Base-by-base conservation (phyloP, 257 asterid genomes). In the Ophiorrhiza pumila region DNA sequence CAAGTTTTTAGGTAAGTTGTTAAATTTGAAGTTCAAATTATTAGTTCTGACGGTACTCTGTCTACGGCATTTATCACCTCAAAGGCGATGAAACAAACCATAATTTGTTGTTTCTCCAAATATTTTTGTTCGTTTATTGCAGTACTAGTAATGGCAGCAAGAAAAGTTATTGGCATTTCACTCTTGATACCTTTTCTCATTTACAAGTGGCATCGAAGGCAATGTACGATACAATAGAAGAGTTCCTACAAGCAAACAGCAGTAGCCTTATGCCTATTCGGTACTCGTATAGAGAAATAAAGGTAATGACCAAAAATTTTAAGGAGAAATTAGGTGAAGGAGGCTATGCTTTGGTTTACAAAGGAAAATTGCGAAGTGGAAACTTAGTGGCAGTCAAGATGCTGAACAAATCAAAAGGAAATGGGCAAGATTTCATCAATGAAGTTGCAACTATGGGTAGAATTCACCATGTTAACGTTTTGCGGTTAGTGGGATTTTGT, bases 381-480 rank as follows among this genome's bases (percentile, higher is more conserved):
- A 5, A 14, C 13, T 0, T 57, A 0, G 63, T 57, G 0, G 63
- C 63, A 10, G 20, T 57, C 37, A 57, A 57, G 35, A 57, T 57
- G 37, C 6, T 57, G 37, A 57, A 12, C 62, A 57, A 57, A 25
- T 25, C 62, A 25, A 57, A 57, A 27, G 62, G 7, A 1, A 27
- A 57, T 25, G 62, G 62, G 0, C 37, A 57, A 57, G 62, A 57
- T 2, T 57, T 57, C 62, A 57, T 57, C 35, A 57, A 57, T 57
- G 62, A 57, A 57, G 62, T 57, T 27, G 62, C 62, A 25, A 57
- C 37, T 57, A 27, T 57, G 1, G 62, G 62, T 23, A 12, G 35
- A 27, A 57, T 57, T 57, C 62, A 57, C 62, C 62, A 57, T 27
- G 62, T 57, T 13, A 57, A 57, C 5, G 62, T 57, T 34, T 34